Base-by-base conservation (phyloP, 108 stramenopile species). In the Cylindrotheca fusiformis region DNA sequence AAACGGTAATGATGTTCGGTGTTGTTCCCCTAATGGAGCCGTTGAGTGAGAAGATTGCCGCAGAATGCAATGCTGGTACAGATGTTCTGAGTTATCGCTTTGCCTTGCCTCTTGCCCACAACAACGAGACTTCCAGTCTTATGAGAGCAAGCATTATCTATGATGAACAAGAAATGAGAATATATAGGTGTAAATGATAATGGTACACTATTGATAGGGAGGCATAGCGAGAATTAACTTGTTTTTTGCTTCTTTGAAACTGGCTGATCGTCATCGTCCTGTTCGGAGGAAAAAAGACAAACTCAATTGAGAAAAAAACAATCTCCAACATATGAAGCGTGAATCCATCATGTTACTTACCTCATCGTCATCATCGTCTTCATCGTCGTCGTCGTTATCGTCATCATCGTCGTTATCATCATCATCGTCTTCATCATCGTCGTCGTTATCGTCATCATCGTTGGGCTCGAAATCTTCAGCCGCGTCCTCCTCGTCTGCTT, bases 1-100 rank as follows among this genome's bases (percentile, higher is more conserved):
- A 84, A 55, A 78, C 82, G 12, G 81, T 87, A 2, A 85, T 91
- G 84, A 83, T 91, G 26, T 91, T 91, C 78, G 90, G 84, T 3
- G 86, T 91, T 32, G 76, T 56, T 2, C 78, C 84, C 10, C 51
- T 87, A 2, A 91, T 87, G 90, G 69, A 67, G 24, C 58, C 53
- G 8, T 61, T 91, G 33, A 80, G 86, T 29, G 30, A 68, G 23
- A 78, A 84, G 76, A 67, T 91, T 32, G 70, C 72, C 29, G 49
- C 53, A 32, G 78, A 87, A 46, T 86, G 86, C 53, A 52, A 47
- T 2, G 55, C 60, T 3, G 85, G 82, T 18, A 83, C 81, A 22
- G 78, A 63, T 55, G 55, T 91, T 46, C 58, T 91, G 74, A 68
- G 86, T n/a, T 91, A 91, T 78, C 79, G 90, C 23, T 91, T 91